phyloP scores from a whole-genome alignment of 2,329 filamentous ascomycete species.

The Dichotomopilus funicola region DNA sequence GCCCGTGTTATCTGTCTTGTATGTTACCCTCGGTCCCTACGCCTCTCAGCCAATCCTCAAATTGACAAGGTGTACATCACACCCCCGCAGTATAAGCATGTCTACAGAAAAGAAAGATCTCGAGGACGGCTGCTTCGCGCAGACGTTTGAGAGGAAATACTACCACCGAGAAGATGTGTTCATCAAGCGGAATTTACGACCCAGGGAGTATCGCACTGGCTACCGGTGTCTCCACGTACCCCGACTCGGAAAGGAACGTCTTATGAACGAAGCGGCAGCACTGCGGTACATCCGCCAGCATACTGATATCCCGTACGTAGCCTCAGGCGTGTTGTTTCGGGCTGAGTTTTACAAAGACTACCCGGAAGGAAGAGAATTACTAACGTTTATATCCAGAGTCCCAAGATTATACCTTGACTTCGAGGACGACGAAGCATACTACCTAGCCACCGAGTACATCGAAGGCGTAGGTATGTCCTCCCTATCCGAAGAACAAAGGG shows the following conservation, averaged over 20 bases:
- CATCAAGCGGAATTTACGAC: not conserved
- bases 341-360: not conserved
- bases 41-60: no score
- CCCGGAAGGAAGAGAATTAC: not conserved
- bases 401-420: constrained; percentile 24
- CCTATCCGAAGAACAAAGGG: constrained; percentile 22
- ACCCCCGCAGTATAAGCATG: not conserved
- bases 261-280: not conserved
- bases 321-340: not conserved
- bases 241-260: not conserved
- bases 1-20: no score
- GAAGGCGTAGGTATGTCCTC: constrained; percentile 26
- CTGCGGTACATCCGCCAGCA: not conserved
- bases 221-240: not conserved
- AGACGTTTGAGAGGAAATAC: not conserved
- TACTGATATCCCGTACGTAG: not conserved
- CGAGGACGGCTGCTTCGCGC: not conserved
- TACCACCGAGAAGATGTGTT: not conserved
- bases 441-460: constrained; percentile 27
- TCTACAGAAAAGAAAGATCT: not conserved
- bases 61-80: not conserved
- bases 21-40: no score
- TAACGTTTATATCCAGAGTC: constrained; percentile 7
- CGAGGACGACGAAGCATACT: constrained; percentile 28
- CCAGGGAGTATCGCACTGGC: not conserved